Evolutionary conservation across 2,329 filamentous ascomycete species (phyloP), one percentile per base, ranked within the genome.

Genomic region (Fusarium sp.): DNA sequence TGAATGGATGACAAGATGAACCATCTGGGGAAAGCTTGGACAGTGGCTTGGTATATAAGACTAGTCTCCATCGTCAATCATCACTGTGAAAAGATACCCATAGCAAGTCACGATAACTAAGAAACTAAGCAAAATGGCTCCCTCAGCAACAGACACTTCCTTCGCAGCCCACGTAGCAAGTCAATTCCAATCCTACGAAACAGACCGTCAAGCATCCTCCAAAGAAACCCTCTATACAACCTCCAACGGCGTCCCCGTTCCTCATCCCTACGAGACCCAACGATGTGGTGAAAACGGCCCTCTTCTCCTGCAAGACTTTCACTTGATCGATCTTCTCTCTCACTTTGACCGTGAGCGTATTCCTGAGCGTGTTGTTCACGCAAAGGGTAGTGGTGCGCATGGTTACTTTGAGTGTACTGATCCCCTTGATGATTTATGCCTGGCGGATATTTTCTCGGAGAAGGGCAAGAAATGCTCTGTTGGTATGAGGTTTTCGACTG

Each of bases 401-500:
- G 88, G 88, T 15, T 86, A 70, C 79, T 89, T 71, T 82, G 89
- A 83, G 73, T 81, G 81, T 57, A 82, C 81, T 3, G 74, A 83
- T 48, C 77, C 79, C 4, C 83, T 89, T 58, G 84, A 86, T n/a
- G 87, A 91, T 58, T 75, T 90, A 41, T 89, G 84, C 10, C 81
- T 82, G 4, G 86, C 87, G 35, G 78, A 83, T 59, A 83, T 87
- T 61, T 88, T 90, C 75, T 86, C 83, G 75, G 83, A 87, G 61
- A 84, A 88, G 57, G 92, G 91, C 73, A 93, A 93, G 83, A 88
- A 88, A 79, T 93, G 91, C 50, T 88, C 90, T 18, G 80, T 91
- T 68, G 86, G 91, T 3, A 86, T 87, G 45, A 89, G 92, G 7
- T 93, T 94, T 81, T 93, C 91, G 0, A 94, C 92, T 3, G 92